Conservation (phyloP, 768 basidiomycete species). For the Rhodotorula toruloides region DNA sequence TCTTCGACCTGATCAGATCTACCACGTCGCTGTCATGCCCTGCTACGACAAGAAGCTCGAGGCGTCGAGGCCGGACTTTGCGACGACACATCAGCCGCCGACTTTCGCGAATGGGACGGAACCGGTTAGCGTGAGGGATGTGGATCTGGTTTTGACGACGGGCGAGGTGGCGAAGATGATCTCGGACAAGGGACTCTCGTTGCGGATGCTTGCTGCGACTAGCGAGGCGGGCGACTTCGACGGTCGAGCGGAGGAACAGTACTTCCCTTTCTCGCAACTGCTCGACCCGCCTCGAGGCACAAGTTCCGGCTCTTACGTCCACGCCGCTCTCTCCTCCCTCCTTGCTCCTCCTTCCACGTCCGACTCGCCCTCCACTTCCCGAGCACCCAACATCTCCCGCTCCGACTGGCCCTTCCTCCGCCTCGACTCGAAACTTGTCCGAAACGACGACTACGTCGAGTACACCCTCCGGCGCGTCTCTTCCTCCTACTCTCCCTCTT, state of each 20-base stretch:
- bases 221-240: constrained; percentile 8
- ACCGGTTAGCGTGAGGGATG: constrained; percentile 72
- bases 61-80: constrained; percentile 90
- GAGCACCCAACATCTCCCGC: constrained; percentile 17
- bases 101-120: neutral
- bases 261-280: constrained; percentile 30
- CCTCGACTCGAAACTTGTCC: constrained; percentile 44
- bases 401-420: constrained; percentile 36
- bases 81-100: constrained; percentile 51
- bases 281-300: constrained; percentile 67
- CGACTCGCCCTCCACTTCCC: constrained; percentile 23
- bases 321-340: constrained; percentile 51
- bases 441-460: constrained; percentile 47
- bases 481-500: constrained; percentile 14
- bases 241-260: constrained; percentile 60
- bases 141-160: constrained; percentile 95
- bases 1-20: constrained; percentile 74
- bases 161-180: constrained; percentile 85
- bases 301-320: constrained; percentile 87
- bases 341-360: constrained; percentile 35
- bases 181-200: constrained; percentile 73
- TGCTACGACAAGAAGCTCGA: constrained; percentile 99
- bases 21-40: constrained; percentile 97
- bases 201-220: constrained; percentile 54
- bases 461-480: constrained; percentile 19